Evolutionary conservation across 495 filamentous ascomycete genomes (phyloP).

Genomic region (Neurospora terricola): DNA sequence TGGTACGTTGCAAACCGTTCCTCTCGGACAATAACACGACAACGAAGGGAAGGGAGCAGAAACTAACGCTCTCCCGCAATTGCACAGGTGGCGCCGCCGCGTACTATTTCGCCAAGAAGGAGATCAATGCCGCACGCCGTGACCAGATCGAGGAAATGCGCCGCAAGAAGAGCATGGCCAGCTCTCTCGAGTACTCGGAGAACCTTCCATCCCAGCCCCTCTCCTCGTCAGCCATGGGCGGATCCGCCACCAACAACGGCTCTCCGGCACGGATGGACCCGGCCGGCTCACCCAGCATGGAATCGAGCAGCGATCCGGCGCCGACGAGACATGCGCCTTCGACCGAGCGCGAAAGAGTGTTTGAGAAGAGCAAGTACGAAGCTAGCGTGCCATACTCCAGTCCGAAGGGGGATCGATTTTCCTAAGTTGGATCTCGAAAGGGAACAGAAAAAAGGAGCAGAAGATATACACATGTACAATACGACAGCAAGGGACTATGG

Average conservation of each 20-base stretch:
- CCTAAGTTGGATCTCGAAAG: slow-evolving; percentile 13
- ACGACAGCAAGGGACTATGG: not conserved
- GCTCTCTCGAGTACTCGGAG: slow-evolving; percentile 47
- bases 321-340: slow-evolving; percentile 74
- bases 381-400: slow-evolving; percentile 55
- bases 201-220: slow-evolving; percentile 21
- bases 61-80: slow-evolving; percentile 12
- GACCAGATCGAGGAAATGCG: slow-evolving; percentile 58
- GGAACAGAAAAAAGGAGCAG: not conserved
- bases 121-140: slow-evolving; percentile 80
- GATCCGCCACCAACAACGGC: slow-evolving; percentile 20
- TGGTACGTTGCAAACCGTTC: slow-evolving; percentile 38
- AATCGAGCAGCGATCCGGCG: slow-evolving; percentile 73
- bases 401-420: slow-evolving; percentile 76
- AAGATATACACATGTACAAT: not conserved
- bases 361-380: slow-evolving; percentile 89
- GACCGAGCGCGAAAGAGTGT: slow-evolving; percentile 55
- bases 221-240: slow-evolving; percentile 31
- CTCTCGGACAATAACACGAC: not conserved
- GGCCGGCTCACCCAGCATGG: slow-evolving; percentile 65
- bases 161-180: slow-evolving; percentile 51
- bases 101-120: slow-evolving; percentile 92
- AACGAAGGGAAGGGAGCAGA: not conserved
- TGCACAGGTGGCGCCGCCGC: slow-evolving; percentile 65
- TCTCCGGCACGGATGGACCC: slow-evolving; percentile 43